Percentiles rank a stretch among this genome's conserved stretches.
Evolutionary conservation across 805 yeast genomes (phyloP).

Genomic region (Metschnikowia proteae): DNA sequence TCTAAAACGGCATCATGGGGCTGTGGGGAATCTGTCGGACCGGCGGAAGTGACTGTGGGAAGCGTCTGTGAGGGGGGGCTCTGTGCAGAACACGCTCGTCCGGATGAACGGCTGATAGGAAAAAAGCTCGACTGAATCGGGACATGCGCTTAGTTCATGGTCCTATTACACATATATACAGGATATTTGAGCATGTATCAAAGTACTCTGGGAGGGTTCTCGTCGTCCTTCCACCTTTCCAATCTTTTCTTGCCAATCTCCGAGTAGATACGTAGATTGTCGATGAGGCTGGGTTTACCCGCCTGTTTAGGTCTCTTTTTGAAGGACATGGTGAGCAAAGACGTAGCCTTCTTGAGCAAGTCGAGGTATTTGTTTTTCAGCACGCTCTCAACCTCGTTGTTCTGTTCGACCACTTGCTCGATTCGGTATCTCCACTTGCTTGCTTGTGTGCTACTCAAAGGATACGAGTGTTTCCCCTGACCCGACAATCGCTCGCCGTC

Average conservation of each 20-base stretch:
- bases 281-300: constrained; percentile 7
- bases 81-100: not conserved
- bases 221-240: constrained; percentile 24
- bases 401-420: not conserved
- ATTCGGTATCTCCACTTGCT: constrained; percentile 25
- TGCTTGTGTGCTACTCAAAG: constrained; percentile 19
- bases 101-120: not conserved
- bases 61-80: not conserved
- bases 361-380: constrained; percentile 13
- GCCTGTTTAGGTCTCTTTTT: constrained; percentile 5
- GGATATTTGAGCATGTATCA: constrained; percentile 11
- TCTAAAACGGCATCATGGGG: too few relatives aligned
- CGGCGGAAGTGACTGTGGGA: not conserved
- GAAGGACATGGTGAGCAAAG: constrained; percentile 14
- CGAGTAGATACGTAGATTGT: constrained; percentile 22
- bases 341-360: constrained; percentile 10
- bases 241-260: constrained; percentile 27
- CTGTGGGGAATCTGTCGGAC: not conserved
- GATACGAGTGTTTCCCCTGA: constrained; percentile 22
- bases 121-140: not conserved
- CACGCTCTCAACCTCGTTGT: not conserved
- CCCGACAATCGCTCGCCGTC: constrained; percentile 12
- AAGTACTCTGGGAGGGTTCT: constrained; percentile 17
- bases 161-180: not conserved
- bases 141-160: not conserved